phyloP scores from a whole-genome alignment of 306 rosid species.

The Gleditsia sinensis region DNA sequence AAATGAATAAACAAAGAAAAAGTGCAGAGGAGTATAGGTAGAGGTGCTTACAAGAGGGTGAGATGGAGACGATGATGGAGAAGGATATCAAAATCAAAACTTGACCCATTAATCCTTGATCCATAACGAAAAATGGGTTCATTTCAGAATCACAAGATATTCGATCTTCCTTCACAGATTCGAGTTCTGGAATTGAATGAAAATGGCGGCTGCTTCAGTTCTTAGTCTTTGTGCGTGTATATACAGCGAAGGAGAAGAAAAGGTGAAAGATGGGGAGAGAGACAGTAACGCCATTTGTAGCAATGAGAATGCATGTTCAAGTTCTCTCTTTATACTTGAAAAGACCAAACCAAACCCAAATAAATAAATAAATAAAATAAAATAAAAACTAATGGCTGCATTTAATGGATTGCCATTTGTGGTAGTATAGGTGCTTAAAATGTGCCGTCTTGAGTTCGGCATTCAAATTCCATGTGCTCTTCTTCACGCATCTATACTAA shows the following conservation, averaged over 20 bases:
- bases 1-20: neutral
- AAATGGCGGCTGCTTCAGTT: conserved; percentile 21
- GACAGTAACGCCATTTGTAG: conserved; percentile 15
- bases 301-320: neutral
- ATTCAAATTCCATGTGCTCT: conserved; percentile 20
- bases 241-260: neutral
- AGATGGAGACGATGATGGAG: conserved; percentile 35
- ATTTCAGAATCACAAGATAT: neutral
- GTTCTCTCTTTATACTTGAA: neutral
- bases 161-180: neutral
- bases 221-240: neutral
- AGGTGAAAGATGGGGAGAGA: neutral
- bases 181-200: neutral
- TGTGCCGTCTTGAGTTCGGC: neutral
- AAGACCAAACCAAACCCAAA: neutral
- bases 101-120: conserved; percentile 31
- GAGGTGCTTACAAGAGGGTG: conserved; percentile 58
- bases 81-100: conserved; percentile 36
- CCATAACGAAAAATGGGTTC: conserved; percentile 27
- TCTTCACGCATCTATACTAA: neutral
- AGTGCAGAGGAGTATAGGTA: neutral
- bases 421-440: neutral
- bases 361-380: neutral
- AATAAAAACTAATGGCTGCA: neutral
- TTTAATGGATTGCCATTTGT: conserved; percentile 7